Conservation (phyloP, 345 rosid genomes). For the Salix exigua region DNA sequence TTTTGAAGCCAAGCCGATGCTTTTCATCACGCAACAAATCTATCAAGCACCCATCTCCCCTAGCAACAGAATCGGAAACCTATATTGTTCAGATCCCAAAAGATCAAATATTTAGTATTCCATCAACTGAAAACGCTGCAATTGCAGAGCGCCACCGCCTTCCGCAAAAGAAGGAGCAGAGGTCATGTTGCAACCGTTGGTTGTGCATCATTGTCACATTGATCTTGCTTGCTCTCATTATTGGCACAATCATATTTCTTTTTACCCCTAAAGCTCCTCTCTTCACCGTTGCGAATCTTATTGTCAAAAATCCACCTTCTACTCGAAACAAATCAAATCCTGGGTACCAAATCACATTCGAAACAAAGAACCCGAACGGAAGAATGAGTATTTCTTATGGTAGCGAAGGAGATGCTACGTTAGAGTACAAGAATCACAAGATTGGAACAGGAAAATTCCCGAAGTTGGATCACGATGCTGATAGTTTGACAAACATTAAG, state of each 20-base stretch:
- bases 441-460: slow-evolving; percentile 42
- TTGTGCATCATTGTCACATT: slow-evolving; percentile 24
- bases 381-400: slow-evolving; percentile 31
- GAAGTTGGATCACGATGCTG: slow-evolving; percentile 20
- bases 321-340: not conserved
- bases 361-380: slow-evolving; percentile 36
- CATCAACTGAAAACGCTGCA: slow-evolving; percentile 53
- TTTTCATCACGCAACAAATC: not conserved
- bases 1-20: not conserved
- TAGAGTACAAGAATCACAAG: slow-evolving; percentile 33
- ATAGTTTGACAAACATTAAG: slow-evolving; percentile 16
- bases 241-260: slow-evolving; percentile 17
- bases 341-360: slow-evolving; percentile 18
- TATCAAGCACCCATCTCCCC: not conserved
- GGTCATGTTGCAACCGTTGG: slow-evolving; percentile 11
- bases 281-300: slow-evolving; percentile 18
- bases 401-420: slow-evolving; percentile 16
- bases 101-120: slow-evolving; percentile 62
- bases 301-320: slow-evolving; percentile 8
- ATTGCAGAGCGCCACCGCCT: slow-evolving; percentile 37
- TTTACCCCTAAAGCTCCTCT: slow-evolving; percentile 22
- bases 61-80: slow-evolving; percentile 22
- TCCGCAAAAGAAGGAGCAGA: slow-evolving; percentile 11
- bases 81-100: slow-evolving; percentile 61
- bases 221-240: slow-evolving; percentile 11